Evolutionary conservation across 129 eudicot species (phyloP).

Genomic region (Arctium lappa): DNA sequence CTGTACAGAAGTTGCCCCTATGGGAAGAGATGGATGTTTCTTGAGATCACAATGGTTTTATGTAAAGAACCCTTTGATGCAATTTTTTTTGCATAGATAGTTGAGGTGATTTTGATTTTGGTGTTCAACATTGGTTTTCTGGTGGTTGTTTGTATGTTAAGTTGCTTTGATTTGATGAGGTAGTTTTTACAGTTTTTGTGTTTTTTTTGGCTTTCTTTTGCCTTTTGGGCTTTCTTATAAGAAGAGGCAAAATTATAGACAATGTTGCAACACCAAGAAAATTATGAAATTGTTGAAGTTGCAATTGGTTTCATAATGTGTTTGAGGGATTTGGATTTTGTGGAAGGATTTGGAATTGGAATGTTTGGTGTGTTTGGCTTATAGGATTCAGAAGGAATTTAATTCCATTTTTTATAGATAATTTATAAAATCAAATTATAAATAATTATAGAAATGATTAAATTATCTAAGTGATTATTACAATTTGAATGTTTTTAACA

Average conservation of each 20-base stretch:
- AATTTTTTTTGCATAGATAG: slow-evolving; percentile 22
- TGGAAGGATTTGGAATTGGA: not conserved
- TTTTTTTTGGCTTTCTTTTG: not conserved
- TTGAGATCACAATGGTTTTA: slow-evolving; percentile 21
- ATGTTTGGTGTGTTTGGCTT: not conserved
- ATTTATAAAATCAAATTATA: no score
- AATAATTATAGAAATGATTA: no score
- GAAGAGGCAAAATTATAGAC: no score
- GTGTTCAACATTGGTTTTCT: slow-evolving; percentile 1
- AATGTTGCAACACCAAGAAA: no score
- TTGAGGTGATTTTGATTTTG: slow-evolving; percentile 23
- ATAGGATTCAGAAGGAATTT: no score
- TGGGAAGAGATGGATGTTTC: slow-evolving; percentile 24
- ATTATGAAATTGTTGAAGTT: no score
- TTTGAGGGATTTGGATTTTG: not conserved
- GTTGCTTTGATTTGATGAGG: not conserved
- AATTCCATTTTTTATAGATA: no score
- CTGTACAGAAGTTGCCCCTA: slow-evolving; percentile 35
- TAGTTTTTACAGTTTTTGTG: not conserved
- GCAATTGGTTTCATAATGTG: not conserved
- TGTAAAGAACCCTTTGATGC: slow-evolving; percentile 33
- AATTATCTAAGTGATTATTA: no score
- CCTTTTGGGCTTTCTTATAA: no score
- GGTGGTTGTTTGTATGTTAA: not conserved
- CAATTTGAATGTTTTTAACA: not conserved